A percentile compares a stretch with the other conserved stretches of the same genome.
Evolutionary conservation across 495 filamentous ascomycete genomes (phyloP).

Genomic region (Xylaria intraflava): DNA sequence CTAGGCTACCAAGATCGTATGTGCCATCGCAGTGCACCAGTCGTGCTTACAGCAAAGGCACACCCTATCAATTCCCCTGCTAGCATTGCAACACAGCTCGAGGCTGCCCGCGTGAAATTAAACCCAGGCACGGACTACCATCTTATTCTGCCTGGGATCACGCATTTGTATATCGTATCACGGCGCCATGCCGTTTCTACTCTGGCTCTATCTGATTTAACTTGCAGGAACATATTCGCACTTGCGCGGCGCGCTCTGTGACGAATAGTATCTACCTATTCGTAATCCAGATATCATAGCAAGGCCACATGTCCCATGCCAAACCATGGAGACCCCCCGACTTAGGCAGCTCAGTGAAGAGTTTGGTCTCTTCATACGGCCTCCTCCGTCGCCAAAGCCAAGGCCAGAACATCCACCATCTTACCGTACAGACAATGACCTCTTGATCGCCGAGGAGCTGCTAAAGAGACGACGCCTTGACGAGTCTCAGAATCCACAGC

Average conservation of each 20-base stretch:
- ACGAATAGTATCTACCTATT: not conserved
- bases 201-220: not conserved
- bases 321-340: constrained; percentile 21
- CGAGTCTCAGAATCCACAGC: constrained; percentile 24
- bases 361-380: constrained; percentile 27
- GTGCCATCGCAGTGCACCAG: too few relatives aligned
- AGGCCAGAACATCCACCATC: constrained; percentile 22
- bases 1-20: too few relatives aligned
- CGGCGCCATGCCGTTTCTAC: not conserved
- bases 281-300: not conserved
- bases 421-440: constrained; percentile 34
- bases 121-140: not conserved
- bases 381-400: constrained; percentile 14
- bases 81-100: not conserved
- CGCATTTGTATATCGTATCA: not conserved
- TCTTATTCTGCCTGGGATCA: not conserved
- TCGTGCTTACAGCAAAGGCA: too few relatives aligned
- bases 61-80: too few relatives aligned
- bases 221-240: not conserved
- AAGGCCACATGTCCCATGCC: not conserved
- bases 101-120: not conserved
- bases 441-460: constrained; percentile 37
- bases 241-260: too few relatives aligned
- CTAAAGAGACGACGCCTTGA: constrained; percentile 34
- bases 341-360: constrained; percentile 33